Percentiles rank a stretch among this genome's conserved stretches.
phyloP scores from a whole-genome alignment of 176 grass and related monocot genomes.

The Triticum dicoccoides region DNA sequence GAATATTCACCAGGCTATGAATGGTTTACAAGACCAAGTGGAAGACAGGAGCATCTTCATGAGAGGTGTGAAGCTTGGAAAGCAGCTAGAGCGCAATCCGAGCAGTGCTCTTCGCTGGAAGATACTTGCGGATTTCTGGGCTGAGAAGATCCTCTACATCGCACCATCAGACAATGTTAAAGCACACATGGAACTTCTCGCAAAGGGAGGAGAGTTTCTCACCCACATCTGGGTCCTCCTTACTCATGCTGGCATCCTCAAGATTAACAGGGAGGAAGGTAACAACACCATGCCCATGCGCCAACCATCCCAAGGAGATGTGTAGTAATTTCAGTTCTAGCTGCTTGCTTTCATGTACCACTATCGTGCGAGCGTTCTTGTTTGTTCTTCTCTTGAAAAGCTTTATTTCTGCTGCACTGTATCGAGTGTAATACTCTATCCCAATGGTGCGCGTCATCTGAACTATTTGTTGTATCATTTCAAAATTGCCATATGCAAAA shows the following conservation, averaged over 20 bases:
- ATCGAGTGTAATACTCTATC: not conserved
- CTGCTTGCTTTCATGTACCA: not conserved
- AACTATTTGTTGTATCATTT: too few relatives aligned
- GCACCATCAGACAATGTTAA: not conserved
- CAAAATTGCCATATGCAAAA: too few relatives aligned
- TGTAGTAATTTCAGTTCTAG: not conserved
- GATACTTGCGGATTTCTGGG: conserved; percentile 2
- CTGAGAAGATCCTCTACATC: conserved; percentile 6
- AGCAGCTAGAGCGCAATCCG: not conserved
- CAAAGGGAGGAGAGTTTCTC: not conserved
- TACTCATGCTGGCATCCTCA: not conserved
- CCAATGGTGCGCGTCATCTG: not conserved
- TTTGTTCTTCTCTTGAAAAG: not conserved
- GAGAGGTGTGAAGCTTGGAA: not conserved
- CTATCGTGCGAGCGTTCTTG: not conserved
- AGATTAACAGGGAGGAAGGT: not conserved
- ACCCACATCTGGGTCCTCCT: conserved; percentile 18
- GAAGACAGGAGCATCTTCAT: not conserved
- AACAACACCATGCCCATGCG: too few relatives aligned
- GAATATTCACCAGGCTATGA: not conserved
- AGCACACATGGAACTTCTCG: not conserved
- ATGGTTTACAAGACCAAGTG: not conserved
- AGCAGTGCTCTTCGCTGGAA: not conserved
- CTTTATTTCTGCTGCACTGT: not conserved
- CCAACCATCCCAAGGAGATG: not conserved